Evolutionary conservation across 2,329 filamentous ascomycete species (phyloP), one percentile per base, ranked within the genome.

Genomic region (Paecilomyces formosus): DNA sequence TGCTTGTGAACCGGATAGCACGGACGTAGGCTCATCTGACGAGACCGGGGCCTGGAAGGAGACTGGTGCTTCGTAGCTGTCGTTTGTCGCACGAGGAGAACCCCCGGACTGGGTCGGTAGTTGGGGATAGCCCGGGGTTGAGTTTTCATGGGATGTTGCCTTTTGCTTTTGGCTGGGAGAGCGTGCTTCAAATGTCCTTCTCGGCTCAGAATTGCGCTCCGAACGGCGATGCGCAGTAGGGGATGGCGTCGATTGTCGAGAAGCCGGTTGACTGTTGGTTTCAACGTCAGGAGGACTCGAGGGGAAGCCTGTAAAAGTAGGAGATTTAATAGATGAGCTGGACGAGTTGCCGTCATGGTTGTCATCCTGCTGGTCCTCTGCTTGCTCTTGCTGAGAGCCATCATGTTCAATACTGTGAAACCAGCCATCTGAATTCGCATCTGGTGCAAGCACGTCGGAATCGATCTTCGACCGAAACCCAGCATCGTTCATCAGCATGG

Each of bases 401-500:
- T 26, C 54, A 35, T n/a, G 18, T 13, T 26, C 24, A 18, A 52
- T 21, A n/a, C 33, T 31, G 22, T 45, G 5, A 33, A 56, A 22
- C 50, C 50, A 18, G 15, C 12, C 28, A 55, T 57, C 18, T 12
- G 26, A 57, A n/a, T 55, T 53, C 33, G 3, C 26, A 22, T 51
- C 54, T 18, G 56, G 55, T 13, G 24, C 53, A 18, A 63, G 59
- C 39, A 69, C 57, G 13, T 78, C 73, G 3, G 76, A 76, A 55
- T 77, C 73, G 51, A 81, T 64, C 18, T 73, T 73, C 22, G 77
- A 77, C 35, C 77, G 71, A 64, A 81, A 81, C 3, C 79, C 79
- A 13, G 78, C 79, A 54, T 81, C 76, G 54, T 72, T 74, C 49
- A 81, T 81, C 54, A 81, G 68, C 50, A 73, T 64, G 53, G 74